Conservation (phyloP, 441 rosid species). For the Omphalea diandra region DNA sequence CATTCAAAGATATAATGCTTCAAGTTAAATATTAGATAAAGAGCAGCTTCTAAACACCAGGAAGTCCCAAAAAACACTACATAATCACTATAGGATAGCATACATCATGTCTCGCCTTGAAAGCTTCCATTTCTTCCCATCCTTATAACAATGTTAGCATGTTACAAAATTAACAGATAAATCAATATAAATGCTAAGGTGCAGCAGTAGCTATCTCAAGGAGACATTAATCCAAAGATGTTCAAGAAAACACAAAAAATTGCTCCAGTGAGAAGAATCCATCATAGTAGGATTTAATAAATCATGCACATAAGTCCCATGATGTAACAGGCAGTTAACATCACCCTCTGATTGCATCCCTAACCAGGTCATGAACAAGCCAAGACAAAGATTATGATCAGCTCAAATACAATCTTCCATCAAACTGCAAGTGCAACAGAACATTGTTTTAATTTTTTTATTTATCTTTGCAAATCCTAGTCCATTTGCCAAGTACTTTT, state of each 20-base stretch:
- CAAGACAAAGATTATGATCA: not conserved
- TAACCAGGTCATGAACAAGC: not conserved
- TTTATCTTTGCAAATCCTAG: not conserved
- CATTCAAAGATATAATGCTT: not conserved
- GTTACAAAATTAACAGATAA: not conserved
- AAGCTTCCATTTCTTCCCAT: not conserved
- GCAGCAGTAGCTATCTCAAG: not conserved
- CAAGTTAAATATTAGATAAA: no score
- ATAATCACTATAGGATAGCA: no score
- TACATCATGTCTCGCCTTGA: not conserved
- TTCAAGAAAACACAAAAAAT: not conserved
- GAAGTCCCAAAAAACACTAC: not conserved
- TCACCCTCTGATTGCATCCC: slow-evolving; percentile 2
- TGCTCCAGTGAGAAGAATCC: not conserved
- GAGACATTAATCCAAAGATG: not conserved
- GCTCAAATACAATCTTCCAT: not conserved
- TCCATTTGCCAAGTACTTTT: not conserved
- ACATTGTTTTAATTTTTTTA: not conserved
- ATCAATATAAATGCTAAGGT: not conserved
- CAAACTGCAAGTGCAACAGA: not conserved
- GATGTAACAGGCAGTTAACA: not conserved
- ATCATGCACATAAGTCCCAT: no score
- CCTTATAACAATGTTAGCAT: not conserved
- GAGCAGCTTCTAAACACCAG: not conserved
- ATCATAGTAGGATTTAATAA: no score